Evolutionary conservation across 352 stramenopile species (phyloP).

Genomic region (Phytophthora agathidicida): DNA sequence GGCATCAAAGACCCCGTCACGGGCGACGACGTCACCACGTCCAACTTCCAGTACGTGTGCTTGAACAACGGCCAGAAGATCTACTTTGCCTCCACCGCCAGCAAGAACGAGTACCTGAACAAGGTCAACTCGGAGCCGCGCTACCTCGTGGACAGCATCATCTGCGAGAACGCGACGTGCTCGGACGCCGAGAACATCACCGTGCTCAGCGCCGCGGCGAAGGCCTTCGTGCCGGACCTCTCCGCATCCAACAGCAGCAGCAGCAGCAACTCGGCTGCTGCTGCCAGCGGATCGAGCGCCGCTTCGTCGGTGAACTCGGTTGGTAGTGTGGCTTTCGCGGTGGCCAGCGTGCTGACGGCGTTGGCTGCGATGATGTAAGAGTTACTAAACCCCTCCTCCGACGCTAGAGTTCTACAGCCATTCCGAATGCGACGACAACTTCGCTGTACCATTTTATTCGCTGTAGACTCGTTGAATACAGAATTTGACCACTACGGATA

Average conservation of each 20-base stretch:
- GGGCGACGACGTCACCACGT: conserved; percentile 51
- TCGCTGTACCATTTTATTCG: conserved; percentile 34
- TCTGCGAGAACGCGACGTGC: conserved; percentile 62
- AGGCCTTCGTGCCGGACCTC: conserved; percentile 33
- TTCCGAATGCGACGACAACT: conserved; percentile 16
- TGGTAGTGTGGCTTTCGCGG: conserved; percentile 10
- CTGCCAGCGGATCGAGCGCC: conserved; percentile 32
- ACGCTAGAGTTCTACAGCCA: conserved; percentile 12
- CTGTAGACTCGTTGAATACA: conserved; percentile 32
- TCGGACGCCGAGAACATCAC: conserved; percentile 65
- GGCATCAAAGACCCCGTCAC: conserved; percentile 73
- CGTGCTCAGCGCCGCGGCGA: conserved; percentile 49
- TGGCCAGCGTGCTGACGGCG: conserved; percentile 21
- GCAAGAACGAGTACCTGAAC: conserved; percentile 63
- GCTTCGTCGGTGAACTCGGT: conserved; percentile 20
- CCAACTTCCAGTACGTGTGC: conserved; percentile 79
- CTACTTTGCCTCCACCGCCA: conserved; percentile 75
- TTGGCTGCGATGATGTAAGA: conserved; percentile 12
- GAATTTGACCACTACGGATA: too few relatives aligned
- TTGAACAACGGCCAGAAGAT: conserved; percentile 82
- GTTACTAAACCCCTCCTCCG: neutral
- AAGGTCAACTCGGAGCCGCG: conserved; percentile 64
- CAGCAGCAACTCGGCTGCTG: conserved; percentile 16
- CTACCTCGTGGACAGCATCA: conserved; percentile 59
- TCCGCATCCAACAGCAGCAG: conserved; percentile 23